Evolutionary conservation across 2,329 filamentous ascomycete species (phyloP).

Genomic region (Hymenoscyphus linearis): DNA sequence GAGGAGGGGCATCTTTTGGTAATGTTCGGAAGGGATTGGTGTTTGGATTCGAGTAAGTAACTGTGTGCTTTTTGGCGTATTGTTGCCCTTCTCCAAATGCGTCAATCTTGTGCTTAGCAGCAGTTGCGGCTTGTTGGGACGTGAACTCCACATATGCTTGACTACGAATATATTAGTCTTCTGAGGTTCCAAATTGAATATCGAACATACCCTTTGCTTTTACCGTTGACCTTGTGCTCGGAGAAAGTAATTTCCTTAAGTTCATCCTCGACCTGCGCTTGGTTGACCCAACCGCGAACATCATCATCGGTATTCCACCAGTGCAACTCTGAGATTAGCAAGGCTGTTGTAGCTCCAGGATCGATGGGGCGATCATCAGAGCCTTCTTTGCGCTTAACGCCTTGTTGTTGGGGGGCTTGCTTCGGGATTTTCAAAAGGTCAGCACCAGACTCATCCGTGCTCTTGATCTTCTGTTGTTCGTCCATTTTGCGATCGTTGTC

Average conservation of each 20-base stretch:
- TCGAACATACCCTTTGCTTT: constrained; percentile 81
- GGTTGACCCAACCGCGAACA: constrained; percentile 77
- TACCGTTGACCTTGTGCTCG: constrained; percentile 98
- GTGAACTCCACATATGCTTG: constrained; percentile 82
- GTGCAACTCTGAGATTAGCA: constrained; percentile 83
- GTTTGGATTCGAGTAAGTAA: constrained; percentile 70
- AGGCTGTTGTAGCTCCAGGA: constrained; percentile 57
- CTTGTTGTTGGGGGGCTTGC: constrained; percentile 43
- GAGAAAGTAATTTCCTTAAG: constrained; percentile 93
- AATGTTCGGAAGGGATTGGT: constrained; percentile 86
- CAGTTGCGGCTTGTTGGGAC: constrained; percentile 78
- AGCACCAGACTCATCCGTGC: constrained; percentile 35
- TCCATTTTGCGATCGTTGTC: constrained; percentile 29
- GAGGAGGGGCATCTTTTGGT: constrained; percentile 78
- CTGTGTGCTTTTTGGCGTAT: constrained; percentile 59
- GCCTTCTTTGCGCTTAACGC: constrained; percentile 55
- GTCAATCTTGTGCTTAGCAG: constrained; percentile 78
- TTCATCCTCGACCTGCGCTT: constrained; percentile 76
- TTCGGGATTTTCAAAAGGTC: constrained; percentile 33
- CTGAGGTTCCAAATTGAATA: not conserved
- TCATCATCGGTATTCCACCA: constrained; percentile 99
- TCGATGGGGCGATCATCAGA: constrained; percentile 56
- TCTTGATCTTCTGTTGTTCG: constrained; percentile 38
- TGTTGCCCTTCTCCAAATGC: constrained; percentile 47
- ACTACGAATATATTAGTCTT: constrained; percentile 28